phyloP scores from a whole-genome alignment of 1,284 basidiomycete species.

The Marasmius oreades region DNA sequence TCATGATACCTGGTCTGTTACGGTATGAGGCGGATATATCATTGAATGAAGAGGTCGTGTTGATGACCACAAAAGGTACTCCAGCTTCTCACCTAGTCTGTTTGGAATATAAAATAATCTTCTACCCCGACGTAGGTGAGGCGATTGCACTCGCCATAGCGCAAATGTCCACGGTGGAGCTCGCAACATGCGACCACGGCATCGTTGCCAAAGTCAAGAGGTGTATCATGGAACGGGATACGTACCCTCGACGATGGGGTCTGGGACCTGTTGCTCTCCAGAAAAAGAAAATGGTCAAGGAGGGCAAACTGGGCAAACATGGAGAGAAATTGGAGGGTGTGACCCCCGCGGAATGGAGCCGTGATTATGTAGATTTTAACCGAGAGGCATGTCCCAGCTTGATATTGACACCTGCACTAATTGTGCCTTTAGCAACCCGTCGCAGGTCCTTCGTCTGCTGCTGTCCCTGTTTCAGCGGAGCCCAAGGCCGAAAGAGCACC shows the following conservation, averaged over 20 bases:
- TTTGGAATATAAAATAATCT: constrained; percentile 9
- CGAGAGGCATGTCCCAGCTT: constrained; percentile 35
- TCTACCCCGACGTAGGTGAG: constrained; percentile 63
- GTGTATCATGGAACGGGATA: constrained; percentile 99
- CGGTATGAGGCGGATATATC: constrained; percentile 97
- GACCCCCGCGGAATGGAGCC: constrained; percentile 90
- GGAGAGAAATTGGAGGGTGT: constrained; percentile 90
- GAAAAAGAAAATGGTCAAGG: constrained; percentile 98
- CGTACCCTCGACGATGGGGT: constrained; percentile 98
- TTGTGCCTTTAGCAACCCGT: constrained; percentile 35
- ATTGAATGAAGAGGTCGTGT: constrained; percentile 94
- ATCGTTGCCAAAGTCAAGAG: constrained; percentile 99
- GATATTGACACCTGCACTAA: constrained; percentile 5
- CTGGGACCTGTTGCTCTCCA: constrained; percentile 94
- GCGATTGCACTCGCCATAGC: constrained; percentile 96
- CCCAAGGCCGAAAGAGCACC: constrained; percentile 24
- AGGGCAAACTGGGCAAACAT: constrained; percentile 94
- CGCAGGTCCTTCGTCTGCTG: constrained; percentile 38
- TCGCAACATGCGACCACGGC: constrained; percentile 97
- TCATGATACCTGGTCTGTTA: constrained; percentile 98
- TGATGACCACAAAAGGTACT: constrained; percentile 98
- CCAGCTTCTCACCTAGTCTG: background rate
- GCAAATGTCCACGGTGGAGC: constrained; percentile 99
- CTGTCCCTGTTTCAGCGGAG: constrained; percentile 24
- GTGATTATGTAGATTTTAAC: constrained; percentile 91